phyloP scores from a whole-genome alignment of 2,329 filamentous ascomycete species.

The Exserohilum rostratum region DNA sequence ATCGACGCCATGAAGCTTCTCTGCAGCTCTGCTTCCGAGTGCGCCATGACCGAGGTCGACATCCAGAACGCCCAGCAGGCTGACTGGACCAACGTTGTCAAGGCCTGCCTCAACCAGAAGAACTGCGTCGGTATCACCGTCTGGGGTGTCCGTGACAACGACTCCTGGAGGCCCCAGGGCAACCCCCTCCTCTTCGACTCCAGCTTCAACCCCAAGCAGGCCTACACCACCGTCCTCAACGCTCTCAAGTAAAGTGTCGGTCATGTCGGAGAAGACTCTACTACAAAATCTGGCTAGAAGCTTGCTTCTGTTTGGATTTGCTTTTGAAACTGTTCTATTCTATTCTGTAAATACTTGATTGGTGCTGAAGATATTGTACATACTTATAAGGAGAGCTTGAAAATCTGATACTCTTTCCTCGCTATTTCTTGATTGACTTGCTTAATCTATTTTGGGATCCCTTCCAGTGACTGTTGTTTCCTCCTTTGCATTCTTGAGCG shows the following conservation, averaged over 20 bases:
- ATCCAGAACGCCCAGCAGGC: conserved; percentile 63
- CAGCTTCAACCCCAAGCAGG: conserved; percentile 53
- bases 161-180: conserved; percentile 53
- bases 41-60: conserved; percentile 72
- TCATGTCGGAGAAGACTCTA: not conserved
- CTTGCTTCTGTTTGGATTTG: too few relatives aligned
- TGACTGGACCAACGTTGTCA: conserved; percentile 63
- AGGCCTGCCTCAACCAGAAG: conserved; percentile 64
- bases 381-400: not conserved
- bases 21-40: conserved; percentile 61
- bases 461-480: conserved; percentile 21
- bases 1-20: conserved; percentile 59
- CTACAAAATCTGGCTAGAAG: too few relatives aligned
- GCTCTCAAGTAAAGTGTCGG: conserved; percentile 25
- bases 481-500: conserved; percentile 25
- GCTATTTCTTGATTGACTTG: not conserved
- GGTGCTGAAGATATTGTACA: conserved; percentile 12
- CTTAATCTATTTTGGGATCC: conserved; percentile 8
- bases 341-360: conserved; percentile 9
- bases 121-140: conserved; percentile 73
- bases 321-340: too few relatives aligned
- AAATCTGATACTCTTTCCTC: not conserved
- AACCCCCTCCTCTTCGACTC: conserved; percentile 55
- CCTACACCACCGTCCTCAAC: conserved; percentile 43
- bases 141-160: conserved; percentile 59